Conservation (phyloP, 2,329 filamentous ascomycete genomes). For the Juglanconis juglandina region DNA sequence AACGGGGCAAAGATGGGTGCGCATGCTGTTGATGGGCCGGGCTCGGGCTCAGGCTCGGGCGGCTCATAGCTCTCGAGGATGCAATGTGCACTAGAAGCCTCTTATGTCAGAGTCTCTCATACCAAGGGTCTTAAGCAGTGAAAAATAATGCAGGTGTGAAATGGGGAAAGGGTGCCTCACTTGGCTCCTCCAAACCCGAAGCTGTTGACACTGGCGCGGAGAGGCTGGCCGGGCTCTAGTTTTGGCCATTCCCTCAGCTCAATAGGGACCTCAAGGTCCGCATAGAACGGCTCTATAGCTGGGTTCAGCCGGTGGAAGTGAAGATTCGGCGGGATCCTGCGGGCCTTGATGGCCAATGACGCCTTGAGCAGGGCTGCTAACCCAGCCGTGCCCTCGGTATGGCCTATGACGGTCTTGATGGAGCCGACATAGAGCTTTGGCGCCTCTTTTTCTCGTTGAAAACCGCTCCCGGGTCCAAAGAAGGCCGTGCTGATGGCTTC, state of each 20-base stretch:
- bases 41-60: background rate
- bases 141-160: too few species aligned
- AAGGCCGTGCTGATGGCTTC: slow-evolving; percentile 30
- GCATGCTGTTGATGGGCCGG: background rate
- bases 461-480: slow-evolving; percentile 13
- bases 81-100: background rate
- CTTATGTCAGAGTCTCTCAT: too few species aligned
- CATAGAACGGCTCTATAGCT: slow-evolving; percentile 27
- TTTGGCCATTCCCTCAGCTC: background rate
- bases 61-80: background rate
- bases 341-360: slow-evolving; percentile 32
- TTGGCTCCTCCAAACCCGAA: slow-evolving; percentile 20
- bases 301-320: slow-evolving; percentile 33
- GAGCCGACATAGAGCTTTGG: too few species aligned
- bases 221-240: background rate
- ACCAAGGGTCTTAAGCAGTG: too few species aligned
- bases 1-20: slow-evolving; percentile 21
- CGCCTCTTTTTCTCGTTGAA: too few species aligned
- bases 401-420: too few species aligned
- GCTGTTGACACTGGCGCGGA: slow-evolving; percentile 11
- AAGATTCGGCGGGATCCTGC: slow-evolving; percentile 33
- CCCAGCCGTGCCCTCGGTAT: slow-evolving; percentile 30
- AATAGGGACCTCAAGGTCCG: slow-evolving; percentile 20
- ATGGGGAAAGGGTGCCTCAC: too few species aligned
- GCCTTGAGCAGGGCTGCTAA: slow-evolving; percentile 38